phyloP scores from a whole-genome alignment of 495 filamentous ascomycete species.

The Neurospora hispaniola region DNA sequence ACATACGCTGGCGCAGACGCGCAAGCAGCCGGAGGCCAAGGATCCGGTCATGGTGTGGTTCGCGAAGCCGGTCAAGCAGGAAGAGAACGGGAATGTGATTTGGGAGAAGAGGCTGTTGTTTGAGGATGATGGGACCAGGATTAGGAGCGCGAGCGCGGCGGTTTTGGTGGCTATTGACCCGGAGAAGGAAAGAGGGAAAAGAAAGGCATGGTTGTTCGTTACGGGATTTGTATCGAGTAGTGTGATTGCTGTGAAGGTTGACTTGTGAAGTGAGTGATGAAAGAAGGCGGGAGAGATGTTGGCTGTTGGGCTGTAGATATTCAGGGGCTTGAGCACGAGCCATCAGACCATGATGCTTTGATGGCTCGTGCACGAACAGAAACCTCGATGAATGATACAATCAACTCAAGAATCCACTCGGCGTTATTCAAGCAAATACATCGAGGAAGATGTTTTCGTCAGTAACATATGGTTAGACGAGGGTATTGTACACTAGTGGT shows the following conservation, averaged over 20 bases:
- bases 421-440: not conserved
- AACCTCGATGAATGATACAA: not conserved
- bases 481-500: not conserved
- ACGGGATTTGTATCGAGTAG: constrained; percentile 45
- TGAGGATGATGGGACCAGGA: constrained; percentile 44
- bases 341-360: not conserved
- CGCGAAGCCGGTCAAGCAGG: constrained; percentile 16
- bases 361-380: not conserved
- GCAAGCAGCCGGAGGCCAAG: constrained; percentile 26
- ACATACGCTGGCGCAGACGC: constrained; percentile 22
- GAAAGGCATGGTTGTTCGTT: constrained; percentile 48
- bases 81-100: not conserved
- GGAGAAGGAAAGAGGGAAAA: constrained; percentile 7
- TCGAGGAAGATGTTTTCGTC: not conserved
- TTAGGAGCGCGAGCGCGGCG: constrained; percentile 42
- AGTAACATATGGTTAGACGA: not conserved
- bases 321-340: not conserved
- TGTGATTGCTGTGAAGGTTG: constrained; percentile 44
- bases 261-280: constrained; percentile 23
- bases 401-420: not conserved
- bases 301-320: not conserved
- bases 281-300: not conserved
- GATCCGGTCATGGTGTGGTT: constrained; percentile 42
- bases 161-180: constrained; percentile 45
- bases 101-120: constrained; percentile 43